Evolutionary conservation across 2,329 filamentous ascomycete genomes (phyloP).

Genomic region (Fusarium concolor): DNA sequence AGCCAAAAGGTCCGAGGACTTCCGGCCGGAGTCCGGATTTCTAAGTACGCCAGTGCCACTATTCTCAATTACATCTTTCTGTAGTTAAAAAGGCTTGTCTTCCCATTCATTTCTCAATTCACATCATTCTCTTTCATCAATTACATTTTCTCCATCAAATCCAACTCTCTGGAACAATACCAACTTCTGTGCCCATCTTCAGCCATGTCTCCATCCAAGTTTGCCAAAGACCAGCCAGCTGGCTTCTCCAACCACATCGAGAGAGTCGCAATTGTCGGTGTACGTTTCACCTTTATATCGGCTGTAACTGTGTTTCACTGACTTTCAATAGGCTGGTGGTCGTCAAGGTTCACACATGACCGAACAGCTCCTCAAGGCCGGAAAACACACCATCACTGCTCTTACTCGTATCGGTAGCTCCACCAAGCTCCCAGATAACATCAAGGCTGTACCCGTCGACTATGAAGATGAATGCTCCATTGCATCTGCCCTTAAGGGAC

Average conservation of each 20-base stretch:
- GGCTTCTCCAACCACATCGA: slow-evolving; percentile 18
- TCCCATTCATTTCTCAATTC: accelerated
- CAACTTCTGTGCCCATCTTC: no score
- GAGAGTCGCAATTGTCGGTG: slow-evolving; percentile 56
- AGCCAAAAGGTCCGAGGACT: not conserved
- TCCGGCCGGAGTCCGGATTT: slow-evolving; percentile 24
- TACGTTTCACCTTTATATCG: slow-evolving; percentile 44
- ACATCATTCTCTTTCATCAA: no score
- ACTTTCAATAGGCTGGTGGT: slow-evolving; percentile 49
- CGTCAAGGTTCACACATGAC: slow-evolving; percentile 52
- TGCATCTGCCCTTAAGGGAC: slow-evolving; percentile 59
- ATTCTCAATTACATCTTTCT: accelerated
- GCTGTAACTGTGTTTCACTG: accelerated
- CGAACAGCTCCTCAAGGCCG: slow-evolving; percentile 56
- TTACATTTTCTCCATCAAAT: no score
- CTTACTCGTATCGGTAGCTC: slow-evolving; percentile 58
- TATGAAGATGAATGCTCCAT: slow-evolving; percentile 56
- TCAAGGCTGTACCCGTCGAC: slow-evolving; percentile 54
- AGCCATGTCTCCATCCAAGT: not conserved
- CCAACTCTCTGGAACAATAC: no score
- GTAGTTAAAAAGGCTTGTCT: accelerated
- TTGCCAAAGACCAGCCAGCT: slow-evolving; percentile 6
- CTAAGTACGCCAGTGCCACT: not conserved
- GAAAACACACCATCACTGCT: slow-evolving; percentile 63
- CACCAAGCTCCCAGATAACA: slow-evolving; percentile 54